Base-by-base conservation (phyloP, 2,329 filamentous ascomycete genomes). In the Alternaria hordeiaustralica region DNA sequence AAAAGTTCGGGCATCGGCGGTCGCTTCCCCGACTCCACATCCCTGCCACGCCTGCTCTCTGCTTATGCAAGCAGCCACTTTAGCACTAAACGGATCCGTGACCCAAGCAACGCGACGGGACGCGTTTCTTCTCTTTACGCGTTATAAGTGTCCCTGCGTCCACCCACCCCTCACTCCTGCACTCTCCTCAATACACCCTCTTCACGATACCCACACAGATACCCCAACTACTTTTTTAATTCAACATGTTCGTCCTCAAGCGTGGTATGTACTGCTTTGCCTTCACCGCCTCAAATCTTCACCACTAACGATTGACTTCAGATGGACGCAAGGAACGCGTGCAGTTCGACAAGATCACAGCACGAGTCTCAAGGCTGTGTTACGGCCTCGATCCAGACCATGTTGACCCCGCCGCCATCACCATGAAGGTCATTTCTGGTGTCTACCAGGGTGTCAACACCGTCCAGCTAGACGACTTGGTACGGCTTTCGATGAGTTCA, bases 291-390 rank as follows among this genome's bases (percentile, higher is more conserved):
- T 68, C 71, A 75, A 67, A 50, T 57, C 62, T 69, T 70, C 62
- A 54, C 54, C 61, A 64, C 76, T 79, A 68, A 79, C 69, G 56
- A 61, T 53, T 25, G 56, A 55, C 60, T 54, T 41, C 74, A 98
- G 96, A 99, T 88, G 95, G 95, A 84, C 96, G 96, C 87, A 97
- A 98, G 87, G 96, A 99, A 88, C 96, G 96, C 83, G 96, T 99
- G 71, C 96, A 99, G 83, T 99, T 99, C 86, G 96, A 99, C 88
- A 99, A 99, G 87, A 99, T 99, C 88, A 98, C 96, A 78, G 96
- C 96, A 76, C 94, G 96, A 83, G 96, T 99, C 73, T 98, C 96
- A 50, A 90, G 96, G 78, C 87, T 99, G 79, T 99, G 96, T 88
- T 99, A 99, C 82, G 95, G 95, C 71, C 91, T 99, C 63, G 96